Evolutionary conservation across 176 grass and related monocot genomes (phyloP).

Genomic region (Eragrostis nindensis): DNA sequence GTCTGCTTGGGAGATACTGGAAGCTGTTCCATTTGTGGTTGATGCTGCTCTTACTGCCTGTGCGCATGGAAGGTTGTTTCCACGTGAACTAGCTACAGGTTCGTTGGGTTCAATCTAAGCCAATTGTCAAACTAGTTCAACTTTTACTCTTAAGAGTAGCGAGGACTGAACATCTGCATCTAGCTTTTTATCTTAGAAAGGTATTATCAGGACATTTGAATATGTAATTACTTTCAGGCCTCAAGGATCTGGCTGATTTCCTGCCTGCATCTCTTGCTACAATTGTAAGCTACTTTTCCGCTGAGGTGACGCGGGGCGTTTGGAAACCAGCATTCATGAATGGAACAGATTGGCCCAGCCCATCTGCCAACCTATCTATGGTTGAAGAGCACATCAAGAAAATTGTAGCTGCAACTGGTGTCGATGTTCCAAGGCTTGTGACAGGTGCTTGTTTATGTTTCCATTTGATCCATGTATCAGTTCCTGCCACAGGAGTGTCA

Average conservation of each 20-base stretch:
- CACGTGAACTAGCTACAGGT: conserved; percentile 96
- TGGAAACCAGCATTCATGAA: conserved; percentile 99
- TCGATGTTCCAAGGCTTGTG: conserved; percentile 90
- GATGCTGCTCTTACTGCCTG: conserved; percentile 98
- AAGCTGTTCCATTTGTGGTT: conserved; percentile 97
- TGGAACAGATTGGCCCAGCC: conserved; percentile 99
- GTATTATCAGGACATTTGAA: conserved; percentile 19
- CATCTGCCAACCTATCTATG: conserved; percentile 78
- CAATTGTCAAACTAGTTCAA: conserved; percentile 23
- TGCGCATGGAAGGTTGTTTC: conserved; percentile 87
- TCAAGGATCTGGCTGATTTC: conserved; percentile 92
- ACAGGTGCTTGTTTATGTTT: conserved; percentile 68
- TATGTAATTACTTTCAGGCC: conserved; percentile 55
- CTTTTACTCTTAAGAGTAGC: conserved; percentile 22
- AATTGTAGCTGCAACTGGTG: conserved; percentile 88
- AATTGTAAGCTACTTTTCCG: conserved; percentile 97
- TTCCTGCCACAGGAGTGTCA: neutral
- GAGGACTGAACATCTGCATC: neutral
- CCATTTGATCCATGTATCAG: conserved; percentile 20
- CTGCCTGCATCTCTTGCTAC: conserved; percentile 87
- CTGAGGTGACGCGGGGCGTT: conserved; percentile 94
- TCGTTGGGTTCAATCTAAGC: conserved; percentile 35
- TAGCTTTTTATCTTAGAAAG: conserved; percentile 3
- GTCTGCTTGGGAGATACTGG: conserved; percentile 95
- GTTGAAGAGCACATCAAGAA: conserved; percentile 97